Conservation (phyloP, 805 yeast genomes). For the Wickerhamiella azyma region DNA sequence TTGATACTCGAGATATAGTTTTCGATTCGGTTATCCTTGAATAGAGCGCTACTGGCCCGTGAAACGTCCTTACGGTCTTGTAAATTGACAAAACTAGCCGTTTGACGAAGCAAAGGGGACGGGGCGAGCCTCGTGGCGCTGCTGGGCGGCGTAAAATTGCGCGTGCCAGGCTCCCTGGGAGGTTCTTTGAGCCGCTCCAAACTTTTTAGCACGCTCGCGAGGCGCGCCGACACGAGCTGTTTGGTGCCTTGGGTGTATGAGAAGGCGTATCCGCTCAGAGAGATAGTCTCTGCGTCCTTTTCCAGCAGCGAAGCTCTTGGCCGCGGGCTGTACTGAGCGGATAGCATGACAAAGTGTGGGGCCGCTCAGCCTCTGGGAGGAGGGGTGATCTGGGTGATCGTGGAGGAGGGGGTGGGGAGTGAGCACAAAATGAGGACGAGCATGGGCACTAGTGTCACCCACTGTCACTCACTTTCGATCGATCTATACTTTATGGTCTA, state of each 20-base stretch:
- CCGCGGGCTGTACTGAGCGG: slow-evolving; percentile 6
- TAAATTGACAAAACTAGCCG: neutral
- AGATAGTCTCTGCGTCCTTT: slow-evolving; percentile 4
- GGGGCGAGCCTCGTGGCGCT: slow-evolving; percentile 6
- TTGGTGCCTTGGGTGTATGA: slow-evolving; percentile 16
- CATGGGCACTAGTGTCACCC: too few species aligned
- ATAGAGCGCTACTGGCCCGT: neutral
- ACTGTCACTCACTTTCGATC: too few species aligned
- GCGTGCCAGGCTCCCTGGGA: too few species aligned
- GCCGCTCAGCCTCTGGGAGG: too few species aligned
- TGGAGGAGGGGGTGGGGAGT: neutral
- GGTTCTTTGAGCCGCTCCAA: slow-evolving; percentile 9
- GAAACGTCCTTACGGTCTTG: slow-evolving; percentile 1
- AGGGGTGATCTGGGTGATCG: too few species aligned
- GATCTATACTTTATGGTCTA: too few species aligned
- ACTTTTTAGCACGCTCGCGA: slow-evolving; percentile 14
- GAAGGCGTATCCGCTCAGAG: slow-evolving; percentile 8
- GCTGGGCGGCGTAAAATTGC: neutral
- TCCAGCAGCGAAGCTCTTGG: slow-evolving; percentile 5
- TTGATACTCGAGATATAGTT: slow-evolving; percentile 1
- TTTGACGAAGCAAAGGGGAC: neutral
- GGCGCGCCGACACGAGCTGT: slow-evolving; percentile 14
- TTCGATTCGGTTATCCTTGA: neutral
- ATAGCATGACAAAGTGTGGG: neutral
- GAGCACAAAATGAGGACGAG: too few species aligned